A percentile compares a stretch with the other conserved stretches of the same genome.
These are phyloP conservation scores for Skeletonema menzelii DNA, from an alignment of 108 stramenopile species.

Conservation along the genomic window DNA sequence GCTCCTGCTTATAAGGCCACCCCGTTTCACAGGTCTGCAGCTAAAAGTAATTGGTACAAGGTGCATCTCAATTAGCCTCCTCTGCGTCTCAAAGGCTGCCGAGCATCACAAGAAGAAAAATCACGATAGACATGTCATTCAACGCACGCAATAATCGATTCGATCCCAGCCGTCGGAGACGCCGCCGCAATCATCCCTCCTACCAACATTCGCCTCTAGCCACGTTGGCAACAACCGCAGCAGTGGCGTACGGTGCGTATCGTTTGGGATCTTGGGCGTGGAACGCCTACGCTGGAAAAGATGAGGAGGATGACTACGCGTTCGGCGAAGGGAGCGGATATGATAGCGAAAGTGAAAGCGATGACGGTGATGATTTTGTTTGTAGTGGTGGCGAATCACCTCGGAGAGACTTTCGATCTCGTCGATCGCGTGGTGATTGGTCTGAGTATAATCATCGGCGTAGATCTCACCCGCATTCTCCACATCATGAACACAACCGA, in stretches of 20 bases:
- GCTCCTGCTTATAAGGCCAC: too few species aligned
- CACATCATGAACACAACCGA: slow-evolving; percentile 6
- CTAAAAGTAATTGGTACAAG: neutral
- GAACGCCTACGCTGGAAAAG: slow-evolving; percentile 19
- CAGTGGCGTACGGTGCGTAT: slow-evolving; percentile 29
- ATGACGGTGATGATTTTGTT: neutral
- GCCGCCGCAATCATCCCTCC: slow-evolving; percentile 3
- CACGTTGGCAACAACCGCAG: slow-evolving; percentile 16
- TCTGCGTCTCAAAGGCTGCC: neutral
- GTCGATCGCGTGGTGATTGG: slow-evolving; percentile 35
- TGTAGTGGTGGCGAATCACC: neutral
- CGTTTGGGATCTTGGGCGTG: slow-evolving; percentile 18
- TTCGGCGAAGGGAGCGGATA: slow-evolving; percentile 1
- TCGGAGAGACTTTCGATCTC: slow-evolving; percentile 14
- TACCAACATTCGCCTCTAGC: neutral
- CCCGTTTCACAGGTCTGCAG: too few species aligned
- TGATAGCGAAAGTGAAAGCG: slow-evolving; percentile 3
- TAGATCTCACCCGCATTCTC: slow-evolving; percentile 36
- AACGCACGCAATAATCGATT: neutral
- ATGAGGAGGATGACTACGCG: slow-evolving; percentile 3
- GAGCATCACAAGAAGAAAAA: too few species aligned
- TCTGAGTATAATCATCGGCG: slow-evolving; percentile 11
- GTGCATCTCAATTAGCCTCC: too few species aligned
- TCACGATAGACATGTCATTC: neutral
- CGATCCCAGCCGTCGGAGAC: slow-evolving; percentile 4